Evolutionary conservation across 176 grass and related monocot species (phyloP), one percentile per base, ranked within the genome.

Genomic region (Cocos nucifera): DNA sequence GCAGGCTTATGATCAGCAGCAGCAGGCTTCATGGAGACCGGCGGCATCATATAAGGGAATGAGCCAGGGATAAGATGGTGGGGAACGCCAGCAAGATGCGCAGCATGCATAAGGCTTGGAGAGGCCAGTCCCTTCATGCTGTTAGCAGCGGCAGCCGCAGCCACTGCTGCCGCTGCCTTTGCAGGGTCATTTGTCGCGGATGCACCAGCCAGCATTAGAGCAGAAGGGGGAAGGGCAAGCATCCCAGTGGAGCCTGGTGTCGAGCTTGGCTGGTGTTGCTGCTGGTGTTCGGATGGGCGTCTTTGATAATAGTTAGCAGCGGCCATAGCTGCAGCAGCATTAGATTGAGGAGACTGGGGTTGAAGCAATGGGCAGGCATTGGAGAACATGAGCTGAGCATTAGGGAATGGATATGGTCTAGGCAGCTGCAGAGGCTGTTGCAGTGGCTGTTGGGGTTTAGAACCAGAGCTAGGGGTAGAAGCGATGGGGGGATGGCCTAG

Each of bases 1-100:
- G 84, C 84, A 75, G 93, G 87, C 64, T 92, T 92, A 63, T 92
- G 81, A 58, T 98, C 87, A 32, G 64, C 73, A 2, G 64, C 73
- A 2, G 80, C 23, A 23, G 23, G 78, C 65, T 98, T 92, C 19
- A 82, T 59, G 0, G 87, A 70, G 75, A 78, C 64, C 0, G 69
- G 58, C 16, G 66, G 61, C 81, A 85, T 69, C 19, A 82, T 80
- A 2, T 85, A 88, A 4, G 77, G 59, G 49, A 98, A 80, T 0
- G 73, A 66, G 0, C 75, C 73, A 19, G 84, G 56, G 62, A 89
- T 73, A 53, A 81, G 69, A 28, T 77, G 56, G 29, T 78, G 84
- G 17, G 80, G 73, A 54, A 53, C 52, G 15, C 77, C 75, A 0
- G 73, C 30, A 57, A 88, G 49, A 3, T 70, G 80, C 58, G 86